Conservation (phyloP, 371 early-diverging fungal species). For the Actinomortierella wolfii region DNA sequence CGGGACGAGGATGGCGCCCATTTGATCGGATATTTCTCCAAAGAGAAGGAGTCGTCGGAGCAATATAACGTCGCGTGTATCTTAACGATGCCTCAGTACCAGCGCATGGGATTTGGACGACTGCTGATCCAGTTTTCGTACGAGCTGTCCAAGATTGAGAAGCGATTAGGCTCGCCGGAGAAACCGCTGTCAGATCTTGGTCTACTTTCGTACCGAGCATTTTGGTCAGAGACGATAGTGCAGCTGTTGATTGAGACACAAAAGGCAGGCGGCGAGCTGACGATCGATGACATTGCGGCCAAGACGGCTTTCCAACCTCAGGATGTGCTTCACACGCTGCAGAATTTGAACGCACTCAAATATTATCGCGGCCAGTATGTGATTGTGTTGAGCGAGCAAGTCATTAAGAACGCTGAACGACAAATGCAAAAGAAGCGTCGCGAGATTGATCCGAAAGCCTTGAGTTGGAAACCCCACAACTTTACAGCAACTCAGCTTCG, state of each 20-base stretch:
- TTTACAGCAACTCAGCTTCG: constrained; percentile 80
- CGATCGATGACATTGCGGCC: constrained; percentile 85
- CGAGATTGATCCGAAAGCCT: constrained; percentile 76
- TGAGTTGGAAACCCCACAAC: constrained; percentile 82
- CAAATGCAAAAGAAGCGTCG: constrained; percentile 72
- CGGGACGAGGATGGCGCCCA: constrained; percentile 85
- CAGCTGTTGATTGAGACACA: constrained; percentile 53
- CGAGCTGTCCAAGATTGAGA: constrained; percentile 95
- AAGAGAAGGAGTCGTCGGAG: constrained; percentile 96
- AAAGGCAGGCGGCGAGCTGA: constrained; percentile 53
- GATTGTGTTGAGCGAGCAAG: constrained; percentile 88
- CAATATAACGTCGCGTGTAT: constrained; percentile 99
- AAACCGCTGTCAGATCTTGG: constrained; percentile 99
- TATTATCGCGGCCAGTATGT: constrained; percentile 95
- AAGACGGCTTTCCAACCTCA: constrained; percentile 89
- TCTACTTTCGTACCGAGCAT: constrained; percentile 92
- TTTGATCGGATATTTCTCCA: constrained; percentile 99
- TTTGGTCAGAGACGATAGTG: constrained; percentile 93
- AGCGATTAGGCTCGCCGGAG: constrained; percentile 96
- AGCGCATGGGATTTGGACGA: constrained; percentile 98
- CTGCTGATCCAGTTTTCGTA: constrained; percentile 98
- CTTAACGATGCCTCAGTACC: constrained; percentile 98
- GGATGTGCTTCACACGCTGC: constrained; percentile 96
- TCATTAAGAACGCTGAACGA: constrained; percentile 80
- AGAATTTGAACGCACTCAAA: constrained; percentile 89